Percentiles rank a stretch among this genome's conserved stretches.
These are phyloP conservation scores for Blastocystis sp. DNA, from an alignment of 352 stramenopile species.

Conservation along the genomic window DNA sequence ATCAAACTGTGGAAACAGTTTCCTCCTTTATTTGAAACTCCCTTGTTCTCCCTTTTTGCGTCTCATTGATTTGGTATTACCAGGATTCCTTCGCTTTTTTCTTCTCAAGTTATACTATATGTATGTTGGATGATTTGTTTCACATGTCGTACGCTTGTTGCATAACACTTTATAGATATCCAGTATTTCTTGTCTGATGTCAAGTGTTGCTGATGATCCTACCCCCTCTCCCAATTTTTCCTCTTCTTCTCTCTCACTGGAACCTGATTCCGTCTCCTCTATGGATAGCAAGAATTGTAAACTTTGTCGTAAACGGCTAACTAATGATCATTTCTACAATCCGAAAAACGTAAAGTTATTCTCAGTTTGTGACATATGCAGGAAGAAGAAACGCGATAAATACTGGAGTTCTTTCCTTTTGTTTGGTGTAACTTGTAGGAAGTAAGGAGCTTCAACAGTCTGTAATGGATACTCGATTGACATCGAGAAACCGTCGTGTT, in stretches of 20 bases:
- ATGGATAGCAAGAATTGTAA: slow-evolving; percentile 17
- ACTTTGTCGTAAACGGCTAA: background rate
- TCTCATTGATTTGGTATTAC: background rate
- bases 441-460: slow-evolving; percentile 30
- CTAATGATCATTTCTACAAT: slow-evolving; percentile 15
- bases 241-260: background rate
- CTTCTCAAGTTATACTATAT: background rate
- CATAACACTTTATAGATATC: background rate
- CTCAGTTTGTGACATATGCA: slow-evolving; percentile 36
- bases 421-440: background rate
- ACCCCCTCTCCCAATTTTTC: background rate
- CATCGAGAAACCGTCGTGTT: background rate
- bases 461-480: background rate
- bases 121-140: background rate
- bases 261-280: background rate
- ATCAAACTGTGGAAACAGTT: background rate
- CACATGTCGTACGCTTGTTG: background rate
- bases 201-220: background rate
- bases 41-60: background rate
- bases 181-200: background rate
- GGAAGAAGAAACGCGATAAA: slow-evolving; percentile 30
- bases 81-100: background rate
- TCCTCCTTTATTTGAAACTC: background rate
- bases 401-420: background rate
- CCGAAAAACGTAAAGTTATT: background rate